Percentiles rank a stretch among this genome's conserved stretches.
Conservation (phyloP, 805 yeast species). For the Hanseniaspora singularis region DNA sequence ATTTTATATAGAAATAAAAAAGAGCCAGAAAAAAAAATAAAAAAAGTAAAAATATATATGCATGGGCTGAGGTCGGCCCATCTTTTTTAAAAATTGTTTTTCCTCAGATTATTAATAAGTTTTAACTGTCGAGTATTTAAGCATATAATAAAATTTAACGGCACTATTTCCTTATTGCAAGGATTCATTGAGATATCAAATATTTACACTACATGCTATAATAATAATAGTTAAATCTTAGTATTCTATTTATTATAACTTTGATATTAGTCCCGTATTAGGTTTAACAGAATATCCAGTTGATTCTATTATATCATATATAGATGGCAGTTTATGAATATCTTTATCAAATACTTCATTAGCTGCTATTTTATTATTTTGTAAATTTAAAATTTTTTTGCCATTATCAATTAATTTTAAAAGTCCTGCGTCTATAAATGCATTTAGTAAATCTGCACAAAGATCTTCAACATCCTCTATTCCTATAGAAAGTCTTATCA, state of each 20-base stretch:
- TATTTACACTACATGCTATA: too few relatives aligned
- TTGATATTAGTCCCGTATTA: background rate
- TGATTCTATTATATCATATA: constrained; percentile 23
- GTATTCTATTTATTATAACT: background rate
- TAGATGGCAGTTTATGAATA: constrained; percentile 16
- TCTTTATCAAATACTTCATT: constrained; percentile 18
- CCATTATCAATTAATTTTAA: constrained; percentile 28
- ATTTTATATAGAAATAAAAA: too few relatives aligned
- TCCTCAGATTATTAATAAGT: too few relatives aligned
- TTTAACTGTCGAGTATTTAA: too few relatives aligned
- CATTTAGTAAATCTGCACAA: constrained; percentile 63
- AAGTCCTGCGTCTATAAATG: constrained; percentile 57
- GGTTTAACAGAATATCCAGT: background rate
- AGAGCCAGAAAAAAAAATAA: too few relatives aligned
- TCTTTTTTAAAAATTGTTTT: too few relatives aligned
- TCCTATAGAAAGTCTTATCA: constrained; percentile 82
- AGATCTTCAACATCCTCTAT: constrained; percentile 75
- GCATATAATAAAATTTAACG: too few relatives aligned
- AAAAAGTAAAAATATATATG: too few relatives aligned
- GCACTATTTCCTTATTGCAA: too few relatives aligned
- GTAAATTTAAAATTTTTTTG: constrained; percentile 21
- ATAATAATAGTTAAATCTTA: background rate
- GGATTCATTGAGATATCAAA: too few relatives aligned
- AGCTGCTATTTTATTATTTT: constrained; percentile 19
- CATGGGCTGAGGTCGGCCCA: too few relatives aligned